Conservation (phyloP, 805 yeast genomes). For the Kodamaea nitidulidarum region DNA sequence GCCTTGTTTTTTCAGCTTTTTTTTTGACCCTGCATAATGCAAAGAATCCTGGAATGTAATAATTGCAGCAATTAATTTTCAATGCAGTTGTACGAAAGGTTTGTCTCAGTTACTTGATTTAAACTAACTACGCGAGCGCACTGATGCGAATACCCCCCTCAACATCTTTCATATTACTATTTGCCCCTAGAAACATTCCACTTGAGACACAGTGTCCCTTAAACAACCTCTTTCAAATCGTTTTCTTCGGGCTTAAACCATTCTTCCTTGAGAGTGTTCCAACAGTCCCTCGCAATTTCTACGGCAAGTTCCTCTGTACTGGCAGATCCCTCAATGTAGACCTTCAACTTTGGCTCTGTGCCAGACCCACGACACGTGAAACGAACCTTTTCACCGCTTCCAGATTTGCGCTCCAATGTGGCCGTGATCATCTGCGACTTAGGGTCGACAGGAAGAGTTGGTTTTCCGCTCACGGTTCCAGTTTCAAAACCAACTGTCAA, state of each 20-base stretch:
- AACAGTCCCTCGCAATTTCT: slow-evolving; percentile 55
- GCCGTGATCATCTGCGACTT: slow-evolving; percentile 85
- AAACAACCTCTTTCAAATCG: slow-evolving; percentile 34
- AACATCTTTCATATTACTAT: too few relatives aligned
- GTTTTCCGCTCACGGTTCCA: slow-evolving; percentile 50
- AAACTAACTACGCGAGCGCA: background rate
- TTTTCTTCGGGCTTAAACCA: slow-evolving; percentile 68
- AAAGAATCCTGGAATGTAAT: too few relatives aligned
- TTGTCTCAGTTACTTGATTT: too few relatives aligned
- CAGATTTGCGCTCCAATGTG: slow-evolving; percentile 26
- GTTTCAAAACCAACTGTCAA: slow-evolving; percentile 81
- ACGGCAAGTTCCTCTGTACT: slow-evolving; percentile 43
- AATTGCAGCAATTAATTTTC: too few relatives aligned
- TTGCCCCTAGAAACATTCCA: too few relatives aligned
- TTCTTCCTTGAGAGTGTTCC: slow-evolving; percentile 52
- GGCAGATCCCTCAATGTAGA: slow-evolving; percentile 78
- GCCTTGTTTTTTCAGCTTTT: background rate
- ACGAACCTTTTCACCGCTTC: slow-evolving; percentile 43
- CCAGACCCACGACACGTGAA: slow-evolving; percentile 94
- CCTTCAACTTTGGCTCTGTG: slow-evolving; percentile 91
- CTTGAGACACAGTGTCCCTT: too few relatives aligned
- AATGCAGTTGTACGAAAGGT: too few relatives aligned
- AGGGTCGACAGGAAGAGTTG: slow-evolving; percentile 67
- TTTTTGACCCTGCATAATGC: too few relatives aligned
- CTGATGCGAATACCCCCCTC: too few relatives aligned